Conservation (phyloP, 768 basidiomycete species). For the Nidularia pulvinata region DNA sequence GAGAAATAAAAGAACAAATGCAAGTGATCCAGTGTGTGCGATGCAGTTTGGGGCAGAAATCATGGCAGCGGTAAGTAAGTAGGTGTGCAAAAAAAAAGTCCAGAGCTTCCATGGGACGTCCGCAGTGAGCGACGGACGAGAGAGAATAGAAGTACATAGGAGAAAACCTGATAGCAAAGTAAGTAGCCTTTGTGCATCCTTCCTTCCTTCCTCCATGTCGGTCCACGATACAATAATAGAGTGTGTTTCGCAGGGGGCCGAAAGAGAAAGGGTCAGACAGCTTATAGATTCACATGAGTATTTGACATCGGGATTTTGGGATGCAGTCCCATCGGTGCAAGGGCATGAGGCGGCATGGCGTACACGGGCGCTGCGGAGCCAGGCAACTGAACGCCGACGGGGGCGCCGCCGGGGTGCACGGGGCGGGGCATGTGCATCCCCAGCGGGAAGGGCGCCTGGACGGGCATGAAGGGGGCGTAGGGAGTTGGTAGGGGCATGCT, state of each 20-base stretch:
- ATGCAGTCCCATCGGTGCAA: too few species aligned
- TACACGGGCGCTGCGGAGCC: neutral
- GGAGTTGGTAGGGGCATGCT: conserved; percentile 12
- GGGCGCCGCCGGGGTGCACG: neutral
- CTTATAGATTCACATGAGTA: neutral
- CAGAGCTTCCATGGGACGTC: neutral
- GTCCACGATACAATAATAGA: too few species aligned
- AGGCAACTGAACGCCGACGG: neutral
- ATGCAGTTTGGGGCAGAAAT: too few species aligned
- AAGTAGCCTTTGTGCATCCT: too few species aligned
- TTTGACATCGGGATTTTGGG: too few species aligned
- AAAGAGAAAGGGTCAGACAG: neutral
- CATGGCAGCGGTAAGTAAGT: neutral
- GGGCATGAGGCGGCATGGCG: neutral
- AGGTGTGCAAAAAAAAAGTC: neutral
- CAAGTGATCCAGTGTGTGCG: too few species aligned
- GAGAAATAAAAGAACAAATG: too few species aligned
- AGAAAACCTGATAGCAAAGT: too few species aligned
- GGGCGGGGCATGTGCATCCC: conserved; percentile 6
- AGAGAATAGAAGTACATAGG: neutral
- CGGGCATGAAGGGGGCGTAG: conserved; percentile 9
- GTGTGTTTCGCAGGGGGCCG: neutral
- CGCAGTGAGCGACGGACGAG: neutral
- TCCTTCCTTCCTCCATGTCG: too few species aligned
- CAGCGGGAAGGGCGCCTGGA: conserved; percentile 8